Percentiles rank a stretch among this genome's conserved stretches.
Evolutionary conservation across 1,284 basidiomycete genomes (phyloP).

Genomic region (Athelia sp.): DNA sequence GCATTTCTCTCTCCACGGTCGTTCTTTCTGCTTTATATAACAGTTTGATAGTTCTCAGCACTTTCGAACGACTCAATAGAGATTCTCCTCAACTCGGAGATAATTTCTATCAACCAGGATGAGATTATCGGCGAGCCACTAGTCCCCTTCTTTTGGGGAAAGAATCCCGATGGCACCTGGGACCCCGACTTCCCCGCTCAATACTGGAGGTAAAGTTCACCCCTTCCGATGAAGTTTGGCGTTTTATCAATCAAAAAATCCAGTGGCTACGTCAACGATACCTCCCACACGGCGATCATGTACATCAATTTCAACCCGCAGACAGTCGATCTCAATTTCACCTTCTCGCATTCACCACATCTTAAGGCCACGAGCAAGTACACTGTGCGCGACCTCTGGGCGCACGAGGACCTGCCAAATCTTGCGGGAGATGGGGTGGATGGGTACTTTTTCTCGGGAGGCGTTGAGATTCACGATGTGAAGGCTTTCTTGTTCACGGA

Average conservation of each 20-base stretch:
- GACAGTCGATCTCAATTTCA: slow-evolving; percentile 22
- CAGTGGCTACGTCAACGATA: too few relatives aligned
- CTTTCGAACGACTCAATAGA: slow-evolving; percentile 16
- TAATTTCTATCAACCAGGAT: slow-evolving; percentile 22
- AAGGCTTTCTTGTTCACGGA: background rate
- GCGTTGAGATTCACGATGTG: slow-evolving; percentile 25
- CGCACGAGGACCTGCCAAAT: slow-evolving; percentile 62
- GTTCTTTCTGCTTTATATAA: background rate
- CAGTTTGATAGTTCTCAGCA: slow-evolving; percentile 12
- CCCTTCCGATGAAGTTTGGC: too few relatives aligned
- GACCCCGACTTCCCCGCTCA: slow-evolving; percentile 23
- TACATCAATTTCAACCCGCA: slow-evolving; percentile 23
- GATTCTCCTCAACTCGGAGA: slow-evolving; percentile 19
- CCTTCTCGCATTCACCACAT: slow-evolving; percentile 4
- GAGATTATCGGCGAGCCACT: slow-evolving; percentile 18
- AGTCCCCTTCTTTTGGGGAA: slow-evolving; percentile 24
- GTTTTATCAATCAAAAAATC: too few relatives aligned
- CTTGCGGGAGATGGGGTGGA: slow-evolving; percentile 64
- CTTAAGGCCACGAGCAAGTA: slow-evolving; percentile 47
- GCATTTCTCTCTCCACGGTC: slow-evolving; percentile 1
- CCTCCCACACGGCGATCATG: slow-evolving; percentile 18
- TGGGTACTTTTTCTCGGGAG: slow-evolving; percentile 42
- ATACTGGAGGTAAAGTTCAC: slow-evolving; percentile 26
- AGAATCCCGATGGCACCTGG: slow-evolving; percentile 22
- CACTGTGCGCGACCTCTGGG: slow-evolving; percentile 50